Conservation (phyloP, 345 rosid genomes). For the Eucalyptus pauciflora region DNA sequence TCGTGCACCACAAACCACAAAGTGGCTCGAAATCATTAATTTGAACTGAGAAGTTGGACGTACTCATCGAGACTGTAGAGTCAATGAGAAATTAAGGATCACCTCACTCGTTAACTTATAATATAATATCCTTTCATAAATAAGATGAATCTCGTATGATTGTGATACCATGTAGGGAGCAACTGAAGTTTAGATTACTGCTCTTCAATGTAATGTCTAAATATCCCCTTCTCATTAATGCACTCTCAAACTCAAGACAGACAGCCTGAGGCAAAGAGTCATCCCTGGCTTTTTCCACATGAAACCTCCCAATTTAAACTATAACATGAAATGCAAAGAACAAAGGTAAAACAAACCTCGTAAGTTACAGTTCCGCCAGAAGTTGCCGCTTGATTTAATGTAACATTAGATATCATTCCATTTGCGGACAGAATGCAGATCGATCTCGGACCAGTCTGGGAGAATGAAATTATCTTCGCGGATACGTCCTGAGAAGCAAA, state of each 20-base stretch:
- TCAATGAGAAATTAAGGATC: not conserved
- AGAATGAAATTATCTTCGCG: constrained; percentile 53
- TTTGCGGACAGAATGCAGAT: constrained; percentile 57
- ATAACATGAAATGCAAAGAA: not conserved
- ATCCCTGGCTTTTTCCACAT: not conserved
- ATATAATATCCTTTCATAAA: not conserved
- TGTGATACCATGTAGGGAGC: not conserved
- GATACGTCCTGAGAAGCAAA: constrained; percentile 42
- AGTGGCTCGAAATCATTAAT: not conserved
- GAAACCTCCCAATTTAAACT: not conserved
- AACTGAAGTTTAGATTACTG: not conserved
- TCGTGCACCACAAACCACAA: not conserved
- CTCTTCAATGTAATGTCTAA: not conserved
- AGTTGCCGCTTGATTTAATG: constrained; percentile 52
- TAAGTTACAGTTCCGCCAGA: constrained; percentile 70
- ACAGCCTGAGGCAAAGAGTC: not conserved
- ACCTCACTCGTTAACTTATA: not conserved
- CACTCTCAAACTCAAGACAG: not conserved
- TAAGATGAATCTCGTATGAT: not conserved
- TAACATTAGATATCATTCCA: constrained; percentile 67
- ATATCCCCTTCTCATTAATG: not conserved
- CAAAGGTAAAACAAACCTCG: constrained; percentile 35
- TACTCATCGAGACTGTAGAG: not conserved
- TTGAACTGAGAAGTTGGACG: not conserved
- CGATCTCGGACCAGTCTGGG: constrained; percentile 54